Base-by-base conservation (phyloP, 1,284 basidiomycete genomes). In the Violaceomyces palustris region DNA sequence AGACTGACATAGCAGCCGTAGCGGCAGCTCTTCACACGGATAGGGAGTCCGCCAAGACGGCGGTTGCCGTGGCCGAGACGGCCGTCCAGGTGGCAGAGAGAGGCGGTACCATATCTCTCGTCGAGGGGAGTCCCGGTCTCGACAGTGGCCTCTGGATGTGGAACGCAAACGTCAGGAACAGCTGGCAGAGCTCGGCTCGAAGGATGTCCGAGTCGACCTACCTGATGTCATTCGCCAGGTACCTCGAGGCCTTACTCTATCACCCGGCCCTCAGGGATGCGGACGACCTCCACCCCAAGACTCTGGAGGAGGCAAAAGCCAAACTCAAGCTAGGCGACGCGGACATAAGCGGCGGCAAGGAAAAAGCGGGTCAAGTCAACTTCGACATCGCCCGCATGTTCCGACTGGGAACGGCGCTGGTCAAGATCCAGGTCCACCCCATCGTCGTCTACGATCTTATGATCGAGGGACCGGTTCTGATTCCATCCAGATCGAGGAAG, bases 381-480 rank as follows among this genome's bases (percentile, higher is more conserved):
- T 32, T 30, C 27, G 42, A 54, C 14, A 18, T 36, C 14, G 50
- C 46, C 7, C 55, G 61, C 31, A 40, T 66, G 34, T 69, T 69
- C 56, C 55, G 53, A 7, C 42, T 31, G 15, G 61, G 56, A 1
- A 42, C 50, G 12, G 54, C 55, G 9, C 39, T 66, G 1, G 48
- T 67, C 49, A 69, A 69, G 37, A 50, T 67, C 17, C 50, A 50
- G 12, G 53, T 56, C 7, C 51, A 53, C 30, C 61, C 61, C 4
- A 40, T 69, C 17, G 39, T 48, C 6, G 32, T 62, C 9, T 67
- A 50, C 44, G 40, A 66, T 14, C 37, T 69, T 4, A 41, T 51
- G 18, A 54, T 66, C 33, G 46, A 69, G 15, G 66, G 64, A 3
- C 66, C 66, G n/a, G n/a, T n/a, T n/a, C n/a, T n/a, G n/a, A n/a